These are phyloP conservation scores for Aspergillus saccharolyticus DNA, from an alignment of 495 filamentous ascomycete species.

Conservation along the genomic window DNA sequence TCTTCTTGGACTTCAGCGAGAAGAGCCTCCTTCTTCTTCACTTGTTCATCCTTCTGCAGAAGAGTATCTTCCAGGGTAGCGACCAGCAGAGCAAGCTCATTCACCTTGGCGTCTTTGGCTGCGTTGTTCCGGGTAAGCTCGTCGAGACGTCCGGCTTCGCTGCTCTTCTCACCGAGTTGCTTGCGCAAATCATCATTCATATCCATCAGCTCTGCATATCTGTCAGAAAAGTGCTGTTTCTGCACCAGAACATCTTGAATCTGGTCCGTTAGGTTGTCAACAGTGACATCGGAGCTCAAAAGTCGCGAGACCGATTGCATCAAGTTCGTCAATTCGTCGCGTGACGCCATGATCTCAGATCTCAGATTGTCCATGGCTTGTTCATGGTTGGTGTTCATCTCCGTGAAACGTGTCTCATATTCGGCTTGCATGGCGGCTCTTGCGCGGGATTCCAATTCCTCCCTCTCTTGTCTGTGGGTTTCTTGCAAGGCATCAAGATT, in stretches of 20 bases:
- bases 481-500: slow-evolving; percentile 50
- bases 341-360: slow-evolving; percentile 63
- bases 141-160: slow-evolving; percentile 36
- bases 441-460: slow-evolving; percentile 40
- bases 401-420: slow-evolving; percentile 40
- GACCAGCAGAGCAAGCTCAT: slow-evolving; percentile 48
- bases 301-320: slow-evolving; percentile 45
- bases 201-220: slow-evolving; percentile 41
- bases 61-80: slow-evolving; percentile 55
- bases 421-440: slow-evolving; percentile 39
- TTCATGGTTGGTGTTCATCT: slow-evolving; percentile 53
- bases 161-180: slow-evolving; percentile 47
- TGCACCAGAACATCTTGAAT: slow-evolving; percentile 43
- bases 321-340: slow-evolving; percentile 62
- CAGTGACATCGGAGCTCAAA: slow-evolving; percentile 45
- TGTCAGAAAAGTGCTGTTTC: slow-evolving; percentile 43
- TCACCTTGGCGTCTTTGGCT: slow-evolving; percentile 42
- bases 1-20: slow-evolving; percentile 54
- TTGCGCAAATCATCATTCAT: slow-evolving; percentile 44
- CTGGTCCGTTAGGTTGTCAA: slow-evolving; percentile 41
- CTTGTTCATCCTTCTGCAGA: slow-evolving; percentile 65
- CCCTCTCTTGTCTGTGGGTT: slow-evolving; percentile 49
- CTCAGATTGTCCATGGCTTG: slow-evolving; percentile 57
- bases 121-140: slow-evolving; percentile 33
- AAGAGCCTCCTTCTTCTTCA: slow-evolving; percentile 63